Base-by-base conservation (phyloP, 495 filamentous ascomycete genomes). In the Annulohypoxylon nitens region DNA sequence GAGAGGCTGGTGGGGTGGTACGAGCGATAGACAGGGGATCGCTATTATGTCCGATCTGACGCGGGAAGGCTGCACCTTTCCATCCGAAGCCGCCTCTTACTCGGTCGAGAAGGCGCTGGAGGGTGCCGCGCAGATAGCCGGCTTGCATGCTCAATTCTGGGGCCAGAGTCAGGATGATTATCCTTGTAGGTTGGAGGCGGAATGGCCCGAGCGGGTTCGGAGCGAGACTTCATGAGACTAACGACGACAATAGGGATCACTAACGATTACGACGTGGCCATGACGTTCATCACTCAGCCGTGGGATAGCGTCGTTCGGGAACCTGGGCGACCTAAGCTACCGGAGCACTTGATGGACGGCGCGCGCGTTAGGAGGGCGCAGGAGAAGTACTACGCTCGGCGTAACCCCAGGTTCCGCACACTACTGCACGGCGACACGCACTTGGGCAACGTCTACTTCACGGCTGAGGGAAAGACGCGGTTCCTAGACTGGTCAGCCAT, bases 401-500 rank as follows among this genome's bases (percentile, higher is more conserved):
- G 76, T 6, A 76, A 80, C 62, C 74, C 75, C 25, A 69, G 59
- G 54, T 78, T 79, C 30, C 71, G 70, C 14, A 75, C 70, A 53
- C 70, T 81, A 4, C 60, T 78, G 0, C 80, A 81, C 61, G 80
- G 80, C 51, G 80, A 81, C 51, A 80, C 78, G 4, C 79, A 79
- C 41, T 36, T 81, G 20, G 76, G 75, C 34, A 67, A 69, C 50
- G 64, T 63, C 6, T 73, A 73, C 47, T 73, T 73, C 39, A 78
- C 73, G 2, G 50, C 74, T 8, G 55, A 65, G 1, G 78, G 74
- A 1, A 63, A 60, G 61, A 76, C 78, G 26, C 73, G 80, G 30
- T 80, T 81, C 69, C 64, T 81, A n/a, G 80, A 81, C 63, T 81
- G 78, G 78, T 76, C 79, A 41, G 75, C 76, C 41, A 69, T 74